phyloP scores from a whole-genome alignment of 345 rosid species.

The Eucalyptus cladocalyx region DNA sequence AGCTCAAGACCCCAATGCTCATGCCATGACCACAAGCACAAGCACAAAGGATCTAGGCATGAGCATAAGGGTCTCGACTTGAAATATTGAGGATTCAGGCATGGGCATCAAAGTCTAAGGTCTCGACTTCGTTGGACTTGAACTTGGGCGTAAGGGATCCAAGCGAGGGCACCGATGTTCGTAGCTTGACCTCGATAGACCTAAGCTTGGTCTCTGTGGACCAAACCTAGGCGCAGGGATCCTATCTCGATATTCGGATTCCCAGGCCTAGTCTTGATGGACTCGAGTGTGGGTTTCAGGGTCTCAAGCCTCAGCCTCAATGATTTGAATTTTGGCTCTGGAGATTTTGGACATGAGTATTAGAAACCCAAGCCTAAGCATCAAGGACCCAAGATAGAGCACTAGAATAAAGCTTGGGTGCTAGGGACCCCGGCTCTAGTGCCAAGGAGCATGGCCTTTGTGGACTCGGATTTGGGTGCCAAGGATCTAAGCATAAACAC shows the following conservation, averaged over 20 bases:
- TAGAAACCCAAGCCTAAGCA: neutral
- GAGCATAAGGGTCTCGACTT: neutral
- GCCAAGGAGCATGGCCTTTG: neutral
- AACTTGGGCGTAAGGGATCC: neutral
- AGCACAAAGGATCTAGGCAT: neutral
- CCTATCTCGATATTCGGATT: neutral
- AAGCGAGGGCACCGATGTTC: rapidly evolving
- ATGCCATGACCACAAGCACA: neutral
- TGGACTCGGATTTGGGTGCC: neutral
- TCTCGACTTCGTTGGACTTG: neutral
- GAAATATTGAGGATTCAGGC: too few relatives aligned
- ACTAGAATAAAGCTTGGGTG: neutral
- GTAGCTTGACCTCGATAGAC: neutral
- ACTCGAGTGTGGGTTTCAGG: neutral
- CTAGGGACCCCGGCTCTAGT: neutral
- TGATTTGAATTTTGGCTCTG: neutral
- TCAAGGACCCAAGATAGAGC: neutral
- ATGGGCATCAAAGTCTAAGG: neutral
- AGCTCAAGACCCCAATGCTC: neutral
- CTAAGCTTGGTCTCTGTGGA: neutral
- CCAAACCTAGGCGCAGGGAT: rapidly evolving
- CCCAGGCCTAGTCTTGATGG: neutral
- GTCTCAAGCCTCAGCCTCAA: neutral
- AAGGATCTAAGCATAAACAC: neutral
- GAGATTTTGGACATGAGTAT: neutral